Base-by-base conservation (phyloP, 2,329 filamentous ascomycete genomes). In the Fusarium sp. region DNA sequence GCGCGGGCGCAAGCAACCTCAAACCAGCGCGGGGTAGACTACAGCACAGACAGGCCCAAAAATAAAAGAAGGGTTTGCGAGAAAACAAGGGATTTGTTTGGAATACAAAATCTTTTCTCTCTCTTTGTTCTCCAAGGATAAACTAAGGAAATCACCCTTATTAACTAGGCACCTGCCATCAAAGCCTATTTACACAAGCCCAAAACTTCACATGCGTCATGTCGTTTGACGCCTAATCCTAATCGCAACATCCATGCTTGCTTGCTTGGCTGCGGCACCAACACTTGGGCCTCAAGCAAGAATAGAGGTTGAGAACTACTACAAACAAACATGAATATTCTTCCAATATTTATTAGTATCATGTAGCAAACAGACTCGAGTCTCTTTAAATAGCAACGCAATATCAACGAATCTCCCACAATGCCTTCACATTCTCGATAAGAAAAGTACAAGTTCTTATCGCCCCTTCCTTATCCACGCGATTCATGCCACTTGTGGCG, bases 11-110 rank as follows among this genome's bases (percentile, higher is more conserved):
- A 32, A 56, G 63, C 57, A 45, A 40, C 47, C 47, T 57, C 60
- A 27, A 22, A 47, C 43, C 65, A 77, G 73, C 74, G 77, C 77
- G 76, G 77, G 76, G 75, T 78, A 68, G 60, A 56, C 45, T 11
- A 14, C 33, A 58, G 20, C 37, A 40, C 20, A 35, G n/a, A 20
- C 27, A 61, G 27, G 9, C 30, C 45, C 43, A 15, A 32, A 35
- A 17, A 38, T 38, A 20, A 37, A 33, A 25, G 15, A 25, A 58
- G 47, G 17, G 27, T 52, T 52, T 52, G 47, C 17, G 32, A 52
- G 47, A 52, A 52, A 32, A 20, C 10, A 52, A 52, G 17, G 12
- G n/a, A 17, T 8, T 52, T n/a, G 17, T 32, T 32, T 32, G 17
- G 5, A n/a, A 20, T 32, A 54, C 20, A 32, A 20, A 52, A 32